Base-by-base conservation (phyloP, 768 basidiomycete species). In the Termitomyces bulborhizus region DNA sequence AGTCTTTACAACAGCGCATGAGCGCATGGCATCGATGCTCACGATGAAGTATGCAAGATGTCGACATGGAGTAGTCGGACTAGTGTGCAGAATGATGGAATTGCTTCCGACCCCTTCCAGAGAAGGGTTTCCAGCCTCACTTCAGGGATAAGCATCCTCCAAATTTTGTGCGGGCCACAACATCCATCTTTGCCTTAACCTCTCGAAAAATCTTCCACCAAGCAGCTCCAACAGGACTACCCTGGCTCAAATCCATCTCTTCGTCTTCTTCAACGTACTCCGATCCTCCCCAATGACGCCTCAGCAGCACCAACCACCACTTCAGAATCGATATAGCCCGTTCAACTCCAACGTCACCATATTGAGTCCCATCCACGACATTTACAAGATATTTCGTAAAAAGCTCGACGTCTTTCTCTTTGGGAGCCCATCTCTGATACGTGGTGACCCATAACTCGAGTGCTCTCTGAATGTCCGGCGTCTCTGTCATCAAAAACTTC, bases 201-300 rank as follows among this genome's bases (percentile, higher is more conserved):
- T 80, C 79, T 56, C 79, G 72, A 71, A 90, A 94, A 6, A 86
- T 81, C 49, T 70, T 74, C 93, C 92, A 95, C 93, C 93, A 95
- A 39, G 81, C 81, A 64, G 75, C 74, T 2, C 84, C 90, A 42
- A 88, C 75, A 66, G 36, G 71, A 69, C 65, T 72, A 32, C 65
- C 57, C 53, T 70, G 69, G 54, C 71, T 67, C 57, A 58, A 32
- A 27, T 59, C 59, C 57, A 67, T 66, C 63, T 62, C 57, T 46
- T 68, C 68, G 41, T 72, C 68, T 24, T 67, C 69, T 41, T 73
- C 75, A 32, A 70, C 66, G 54, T 69, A 61, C 67, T 89, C 86
- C 53, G 79, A 79, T 3, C 73, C 69, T 11, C 75, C 79, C 79
- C 86, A 93, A 63, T 80, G 68, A 57, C 84, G 71, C 61, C 85